Evolutionary conservation across 495 filamentous ascomycete species (phyloP).

Genomic region (Trichoderma orchidacearum): DNA sequence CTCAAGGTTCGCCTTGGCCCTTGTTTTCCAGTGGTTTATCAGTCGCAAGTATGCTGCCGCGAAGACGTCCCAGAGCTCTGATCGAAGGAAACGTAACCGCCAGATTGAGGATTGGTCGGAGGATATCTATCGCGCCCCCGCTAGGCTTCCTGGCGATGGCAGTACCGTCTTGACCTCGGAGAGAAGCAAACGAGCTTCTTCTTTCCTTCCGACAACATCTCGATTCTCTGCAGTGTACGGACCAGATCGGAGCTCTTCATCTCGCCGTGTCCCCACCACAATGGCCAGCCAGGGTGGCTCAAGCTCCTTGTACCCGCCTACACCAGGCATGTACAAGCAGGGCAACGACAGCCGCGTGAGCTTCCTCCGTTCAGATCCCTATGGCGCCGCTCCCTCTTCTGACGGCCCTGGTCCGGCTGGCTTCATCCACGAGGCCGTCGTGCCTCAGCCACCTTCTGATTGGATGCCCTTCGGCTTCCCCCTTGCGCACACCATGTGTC

Average conservation of each 20-base stretch:
- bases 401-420: conserved; percentile 77
- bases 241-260: conserved; percentile 34
- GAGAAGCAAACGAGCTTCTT: conserved; percentile 69
- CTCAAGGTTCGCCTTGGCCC: conserved; percentile 77
- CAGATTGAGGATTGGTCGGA: conserved; percentile 98
- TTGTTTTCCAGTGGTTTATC: conserved; percentile 93
- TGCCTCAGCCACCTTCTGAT: conserved; percentile 93
- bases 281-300: conserved; percentile 92
- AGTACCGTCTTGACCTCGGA: conserved; percentile 46
- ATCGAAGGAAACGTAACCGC: conserved; percentile 67
- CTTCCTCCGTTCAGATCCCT: conserved; percentile 35
- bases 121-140: conserved; percentile 86
- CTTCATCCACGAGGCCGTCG: conserved; percentile 89
- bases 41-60: conserved; percentile 65
- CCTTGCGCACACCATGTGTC: conserved; percentile 80
- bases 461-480: conserved; percentile 96
- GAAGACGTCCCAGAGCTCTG: conserved; percentile 55
- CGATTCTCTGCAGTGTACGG: conserved; percentile 92
- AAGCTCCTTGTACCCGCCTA: conserved; percentile 53
- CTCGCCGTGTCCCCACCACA: conserved; percentile 57
- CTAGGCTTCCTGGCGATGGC: conserved; percentile 57
- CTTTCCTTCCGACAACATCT: conserved; percentile 71
- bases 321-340: conserved; percentile 54
- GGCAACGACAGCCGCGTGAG: conserved; percentile 53
- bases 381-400: conserved; percentile 35